Conservation (phyloP, 768 basidiomycete genomes). For the Rhodosporidiobolus sp. region DNA sequence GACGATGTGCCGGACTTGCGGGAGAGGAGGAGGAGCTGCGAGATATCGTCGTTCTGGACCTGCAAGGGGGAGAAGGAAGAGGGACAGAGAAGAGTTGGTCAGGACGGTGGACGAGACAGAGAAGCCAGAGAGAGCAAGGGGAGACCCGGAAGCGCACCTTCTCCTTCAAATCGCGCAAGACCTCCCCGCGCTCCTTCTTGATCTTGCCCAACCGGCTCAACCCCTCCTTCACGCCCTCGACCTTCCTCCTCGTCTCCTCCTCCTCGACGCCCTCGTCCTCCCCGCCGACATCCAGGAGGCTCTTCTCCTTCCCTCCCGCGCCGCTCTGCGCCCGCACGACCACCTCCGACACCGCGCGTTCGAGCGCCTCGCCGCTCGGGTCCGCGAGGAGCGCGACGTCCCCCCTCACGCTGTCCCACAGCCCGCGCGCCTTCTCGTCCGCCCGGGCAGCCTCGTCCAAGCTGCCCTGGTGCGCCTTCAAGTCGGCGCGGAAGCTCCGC, state of each 20-base stretch:
- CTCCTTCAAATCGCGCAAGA: slow-evolving; percentile 90
- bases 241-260: slow-evolving; percentile 62
- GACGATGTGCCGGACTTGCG: slow-evolving; percentile 65
- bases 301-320: slow-evolving; percentile 50
- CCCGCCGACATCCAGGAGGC: slow-evolving; percentile 67
- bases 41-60: slow-evolving; percentile 96
- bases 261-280: slow-evolving; percentile 56
- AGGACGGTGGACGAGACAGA: neutral
- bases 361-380: slow-evolving; percentile 52
- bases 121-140: accelerated
- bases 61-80: no score
- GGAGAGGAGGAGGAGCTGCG: slow-evolving; percentile 85
- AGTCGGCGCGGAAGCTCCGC: slow-evolving; percentile 67
- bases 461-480: slow-evolving; percentile 69
- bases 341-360: slow-evolving; percentile 53
- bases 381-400: slow-evolving; percentile 66
- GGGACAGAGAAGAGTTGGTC: neutral
- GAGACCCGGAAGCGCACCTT: slow-evolving; percentile 59
- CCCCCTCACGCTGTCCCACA: slow-evolving; percentile 68
- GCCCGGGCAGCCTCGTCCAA: slow-evolving; percentile 73
- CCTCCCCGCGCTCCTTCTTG: slow-evolving; percentile 74
- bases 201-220: slow-evolving; percentile 77
- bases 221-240: slow-evolving; percentile 73
- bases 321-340: slow-evolving; percentile 58
- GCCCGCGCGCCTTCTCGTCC: slow-evolving; percentile 66